Base-by-base conservation (phyloP, 2,329 filamentous ascomycete species). In the Colletotrichum sp. region DNA sequence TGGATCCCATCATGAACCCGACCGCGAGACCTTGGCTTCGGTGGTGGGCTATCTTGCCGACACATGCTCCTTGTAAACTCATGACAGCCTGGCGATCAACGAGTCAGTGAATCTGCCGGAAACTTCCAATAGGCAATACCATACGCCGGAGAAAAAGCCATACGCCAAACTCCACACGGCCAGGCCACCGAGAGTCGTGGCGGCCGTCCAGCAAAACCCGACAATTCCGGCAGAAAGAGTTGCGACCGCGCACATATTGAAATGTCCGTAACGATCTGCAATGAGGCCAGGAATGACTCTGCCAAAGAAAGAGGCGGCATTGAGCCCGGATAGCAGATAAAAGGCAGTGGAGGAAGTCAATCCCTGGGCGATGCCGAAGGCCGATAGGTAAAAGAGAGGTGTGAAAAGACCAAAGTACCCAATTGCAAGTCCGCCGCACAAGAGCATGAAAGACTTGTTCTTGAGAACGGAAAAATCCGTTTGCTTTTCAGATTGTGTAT, bases 291-390 rank as follows among this genome's bases (percentile, higher is more conserved):
- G 89, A 4, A 88, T 78, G 78, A 91, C 87, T 64, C 90, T 88
- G 6, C 90, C 90, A 32, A 88, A 84, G 5, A 88, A 86, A 1
- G 88, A 90, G 30, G 90, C 90, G 2, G 88, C 88, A 80, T 93
- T 93, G 80, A 93, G 86, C 76, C 93, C 90, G 18, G 91, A 87
- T 7, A 93, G 84, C 49, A 93, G 86, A 81, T 93, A 93, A 81
- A 93, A 93, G 1, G 90, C 89, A 1, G 93, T 83, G 13, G 87
- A 84, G 16, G 85, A 83, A 7, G 89, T 87, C 68, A 92, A 87
- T 8, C 85, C 83, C 0, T 84, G 83, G 0, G 86, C 80, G 12
- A 90, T 84, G 10, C 89, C 90, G 80, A 89, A 93, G 9, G 88
- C 84, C 72, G 90, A 88, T 49, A 90, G 84, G 81, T 89, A 91